Evolutionary conservation across 805 yeast species (phyloP), one percentile per base, ranked within the genome.

Genomic region (Isabelozyma rhagii): DNA sequence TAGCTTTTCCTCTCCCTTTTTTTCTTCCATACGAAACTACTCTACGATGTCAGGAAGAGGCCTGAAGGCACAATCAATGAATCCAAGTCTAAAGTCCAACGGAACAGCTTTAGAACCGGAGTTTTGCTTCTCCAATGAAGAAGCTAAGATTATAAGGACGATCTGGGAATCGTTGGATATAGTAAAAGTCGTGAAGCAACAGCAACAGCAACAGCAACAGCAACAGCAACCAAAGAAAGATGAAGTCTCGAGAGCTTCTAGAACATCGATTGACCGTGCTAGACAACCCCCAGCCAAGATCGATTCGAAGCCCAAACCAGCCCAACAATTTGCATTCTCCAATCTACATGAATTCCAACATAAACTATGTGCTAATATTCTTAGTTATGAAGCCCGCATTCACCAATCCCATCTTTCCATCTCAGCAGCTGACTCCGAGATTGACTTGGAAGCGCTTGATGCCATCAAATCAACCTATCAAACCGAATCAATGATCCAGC

Each of bases 401-500:
- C 15, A n/a, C 10, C 25, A 21, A 6, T 21, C 25, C 25, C 25
- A 21, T 21, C 4, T 21, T 21, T 21, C n/a, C 14, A 43, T 43
- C 13, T 5, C 15, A n/a, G 4, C 38, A 9, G 9, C 14, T 2
- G 45, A 43, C 14, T 11, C 21, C 3, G 45, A 43, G 8, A 43
- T 43, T 28, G 45, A 28, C n/a, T 9, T 8, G 9, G 47, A 36
- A 14, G 39, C 47, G 5, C 49, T 55, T 25, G 51, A 48, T 8
- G 18, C 46, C 31, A 47, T 52, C 6, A 52, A 47, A n/a, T 17
- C 49, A 3, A 49, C 47, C 43, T 60, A 54, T 47, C 64, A 61
- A 47, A 45, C 59, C 8, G 40, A 40, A 31, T 45, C 50, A 8
- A 44, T 61, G 47, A 52, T 62, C 9, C 58, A 61, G 18, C 45